Evolutionary conservation across 805 yeast species (phyloP).

Genomic region (Cephaloascus albidus): DNA sequence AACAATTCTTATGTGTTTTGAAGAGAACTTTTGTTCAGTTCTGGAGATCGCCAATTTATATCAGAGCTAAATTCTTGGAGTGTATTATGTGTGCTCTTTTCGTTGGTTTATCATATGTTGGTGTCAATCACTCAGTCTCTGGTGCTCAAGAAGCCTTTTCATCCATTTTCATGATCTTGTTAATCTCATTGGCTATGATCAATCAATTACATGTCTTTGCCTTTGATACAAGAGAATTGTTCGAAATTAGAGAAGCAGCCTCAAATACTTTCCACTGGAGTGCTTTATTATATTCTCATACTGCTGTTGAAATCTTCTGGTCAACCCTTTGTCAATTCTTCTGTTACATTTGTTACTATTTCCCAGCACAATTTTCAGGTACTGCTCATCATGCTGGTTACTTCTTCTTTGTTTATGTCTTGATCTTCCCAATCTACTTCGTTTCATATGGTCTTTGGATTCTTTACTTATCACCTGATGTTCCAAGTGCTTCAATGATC

Average conservation of each 20-base stretch:
- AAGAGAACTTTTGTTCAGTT: constrained; percentile 28
- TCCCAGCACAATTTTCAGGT: constrained; percentile 31
- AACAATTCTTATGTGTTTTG: constrained; percentile 22
- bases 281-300: constrained; percentile 28
- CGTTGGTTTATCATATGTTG: constrained; percentile 41
- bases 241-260: constrained; percentile 34
- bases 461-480: constrained; percentile 32
- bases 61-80: constrained; percentile 37
- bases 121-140: constrained; percentile 23
- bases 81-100: constrained; percentile 33
- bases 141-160: constrained; percentile 38
- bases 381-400: constrained; percentile 23
- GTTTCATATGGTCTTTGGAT: constrained; percentile 28
- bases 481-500: constrained; percentile 30
- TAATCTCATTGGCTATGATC: constrained; percentile 28
- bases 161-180: constrained; percentile 34
- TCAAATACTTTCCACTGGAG: constrained; percentile 35
- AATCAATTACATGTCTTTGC: constrained; percentile 14
- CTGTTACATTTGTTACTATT: constrained; percentile 36
- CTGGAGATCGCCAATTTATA: constrained; percentile 40
- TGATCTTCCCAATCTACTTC: constrained; percentile 13
- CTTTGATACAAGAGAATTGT: constrained; percentile 29
- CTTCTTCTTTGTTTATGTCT: constrained; percentile 19
- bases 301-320: constrained; percentile 38
- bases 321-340: constrained; percentile 31